These are phyloP conservation scores for Harringtonia aguacate DNA, from an alignment of 2,329 filamentous ascomycete species.

Conservation along the genomic window DNA sequence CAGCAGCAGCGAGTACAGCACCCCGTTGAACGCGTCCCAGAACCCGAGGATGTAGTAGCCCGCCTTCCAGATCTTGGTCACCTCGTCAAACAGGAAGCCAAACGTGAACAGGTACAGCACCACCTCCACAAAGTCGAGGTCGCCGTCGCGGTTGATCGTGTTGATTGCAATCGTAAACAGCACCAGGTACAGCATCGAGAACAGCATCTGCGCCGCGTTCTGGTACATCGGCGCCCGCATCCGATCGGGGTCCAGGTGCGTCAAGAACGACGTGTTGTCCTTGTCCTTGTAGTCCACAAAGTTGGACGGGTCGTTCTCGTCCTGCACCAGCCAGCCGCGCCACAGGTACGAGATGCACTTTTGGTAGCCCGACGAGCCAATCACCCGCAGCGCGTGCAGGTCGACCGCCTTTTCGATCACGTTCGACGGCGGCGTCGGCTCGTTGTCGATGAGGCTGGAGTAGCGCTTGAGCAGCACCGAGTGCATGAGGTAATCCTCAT, in stretches of 20 bases:
- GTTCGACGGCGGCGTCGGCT: conserved; percentile 67
- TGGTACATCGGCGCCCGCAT: conserved; percentile 91
- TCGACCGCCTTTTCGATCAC: conserved; percentile 92
- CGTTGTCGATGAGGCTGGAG: conserved; percentile 62
- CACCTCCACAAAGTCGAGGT: conserved; percentile 74
- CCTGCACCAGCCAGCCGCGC: conserved; percentile 94
- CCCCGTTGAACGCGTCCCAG: conserved; percentile 91
- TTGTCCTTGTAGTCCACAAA: conserved; percentile 84
- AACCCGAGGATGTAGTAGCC: conserved; percentile 86
- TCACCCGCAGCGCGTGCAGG: conserved; percentile 77
- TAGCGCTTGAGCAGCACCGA: conserved; percentile 80
- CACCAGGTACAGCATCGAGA: conserved; percentile 71
- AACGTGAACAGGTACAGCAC: conserved; percentile 85
- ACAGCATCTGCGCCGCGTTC: conserved; percentile 76
- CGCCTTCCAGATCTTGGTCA: conserved; percentile 86
- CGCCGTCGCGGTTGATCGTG: conserved; percentile 76
- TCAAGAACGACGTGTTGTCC: conserved; percentile 64
- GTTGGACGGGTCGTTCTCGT: conserved; percentile 78
- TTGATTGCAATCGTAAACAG: conserved; percentile 91
- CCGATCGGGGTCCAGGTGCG: conserved; percentile 84
- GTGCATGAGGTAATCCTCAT: conserved; percentile 68
- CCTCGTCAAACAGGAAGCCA: conserved; percentile 82
- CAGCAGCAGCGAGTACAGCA: conserved; percentile 68
- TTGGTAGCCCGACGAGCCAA: conserved; percentile 88
- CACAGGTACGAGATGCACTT: conserved; percentile 91